Percentiles rank a stretch among this genome's conserved stretches.
These are phyloP conservation scores for Stygiomarasmius scandens DNA, from an alignment of 1,284 basidiomycete genomes.

Conservation along the genomic window DNA sequence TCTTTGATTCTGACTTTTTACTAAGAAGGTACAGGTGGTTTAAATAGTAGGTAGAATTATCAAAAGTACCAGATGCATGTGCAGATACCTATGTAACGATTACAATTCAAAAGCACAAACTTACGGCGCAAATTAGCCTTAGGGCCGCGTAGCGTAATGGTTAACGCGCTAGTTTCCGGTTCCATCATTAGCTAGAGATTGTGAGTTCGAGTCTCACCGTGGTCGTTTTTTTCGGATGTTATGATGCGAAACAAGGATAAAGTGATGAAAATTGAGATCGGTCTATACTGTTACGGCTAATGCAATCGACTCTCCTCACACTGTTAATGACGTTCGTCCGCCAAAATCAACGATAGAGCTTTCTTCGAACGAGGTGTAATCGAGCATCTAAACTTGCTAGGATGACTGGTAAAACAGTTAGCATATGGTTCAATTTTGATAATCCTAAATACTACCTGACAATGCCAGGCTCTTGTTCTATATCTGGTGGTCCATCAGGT, in stretches of 20 bases:
- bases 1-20: too few relatives aligned
- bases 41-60: neutral
- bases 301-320: too few relatives aligned
- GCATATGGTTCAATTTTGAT: neutral
- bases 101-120: too few relatives aligned
- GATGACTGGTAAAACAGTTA: constrained; percentile 8
- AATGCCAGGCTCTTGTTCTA: constrained; percentile 17
- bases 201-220: too few relatives aligned
- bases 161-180: neutral
- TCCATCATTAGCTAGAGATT: neutral
- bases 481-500: constrained; percentile 14
- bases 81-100: too few relatives aligned
- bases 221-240: too few relatives aligned
- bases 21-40: neutral
- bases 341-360: neutral
- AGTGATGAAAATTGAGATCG: too few relatives aligned
- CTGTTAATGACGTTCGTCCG: constrained; percentile 8
- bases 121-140: neutral
- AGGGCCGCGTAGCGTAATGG: neutral
- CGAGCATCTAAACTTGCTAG: constrained; percentile 10
- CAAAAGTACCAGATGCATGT: too few relatives aligned
- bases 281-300: too few relatives aligned
- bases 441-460: constrained; percentile 12
- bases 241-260: too few relatives aligned
- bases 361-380: constrained; percentile 8